Percentiles rank a stretch among this genome's conserved stretches.
Conservation (phyloP, 1,284 basidiomycete genomes). For the Chalciporus piperatoides region DNA sequence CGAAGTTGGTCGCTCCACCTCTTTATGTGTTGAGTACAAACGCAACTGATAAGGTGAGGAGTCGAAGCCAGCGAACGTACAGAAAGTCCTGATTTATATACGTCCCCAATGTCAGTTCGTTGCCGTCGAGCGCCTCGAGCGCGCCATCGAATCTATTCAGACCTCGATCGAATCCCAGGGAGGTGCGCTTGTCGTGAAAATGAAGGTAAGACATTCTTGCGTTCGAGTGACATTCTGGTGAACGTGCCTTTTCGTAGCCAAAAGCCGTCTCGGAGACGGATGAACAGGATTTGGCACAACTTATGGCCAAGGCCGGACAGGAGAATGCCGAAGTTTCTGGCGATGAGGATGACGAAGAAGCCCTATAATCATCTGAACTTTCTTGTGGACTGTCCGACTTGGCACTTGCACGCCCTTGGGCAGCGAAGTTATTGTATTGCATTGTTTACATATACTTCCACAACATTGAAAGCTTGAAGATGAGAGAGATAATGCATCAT, state of each 20-base stretch:
- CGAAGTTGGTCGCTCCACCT: constrained; percentile 94
- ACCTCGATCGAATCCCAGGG: constrained; percentile 80
- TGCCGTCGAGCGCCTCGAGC: constrained; percentile 90
- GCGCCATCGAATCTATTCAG: constrained; percentile 90
- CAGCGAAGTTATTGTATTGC: background rate
- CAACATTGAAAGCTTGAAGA: background rate
- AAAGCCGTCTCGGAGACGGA: constrained; percentile 97
- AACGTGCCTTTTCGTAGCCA: constrained; percentile 49
- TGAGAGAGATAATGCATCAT: background rate
- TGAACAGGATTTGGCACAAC: constrained; percentile 89
- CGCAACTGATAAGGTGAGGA: constrained; percentile 85
- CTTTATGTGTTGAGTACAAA: constrained; percentile 96
- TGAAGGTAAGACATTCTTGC: constrained; percentile 66
- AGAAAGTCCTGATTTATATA: background rate
- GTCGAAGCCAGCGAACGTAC: background rate
- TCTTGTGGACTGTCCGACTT: too few species aligned
- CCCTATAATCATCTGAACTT: background rate
- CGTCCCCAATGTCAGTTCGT: constrained; percentile 50
- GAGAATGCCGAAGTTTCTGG: constrained; percentile 95
- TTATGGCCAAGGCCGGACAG: constrained; percentile 89
- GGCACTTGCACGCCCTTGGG: too few species aligned
- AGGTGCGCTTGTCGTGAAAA: constrained; percentile 89
- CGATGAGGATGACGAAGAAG: constrained; percentile 84
- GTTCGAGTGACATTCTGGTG: background rate
- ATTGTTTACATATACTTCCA: background rate